These are phyloP conservation scores for Alternaria angustiovoidea DNA, from an alignment of 2,329 filamentous ascomycete species.

Conservation along the genomic window DNA sequence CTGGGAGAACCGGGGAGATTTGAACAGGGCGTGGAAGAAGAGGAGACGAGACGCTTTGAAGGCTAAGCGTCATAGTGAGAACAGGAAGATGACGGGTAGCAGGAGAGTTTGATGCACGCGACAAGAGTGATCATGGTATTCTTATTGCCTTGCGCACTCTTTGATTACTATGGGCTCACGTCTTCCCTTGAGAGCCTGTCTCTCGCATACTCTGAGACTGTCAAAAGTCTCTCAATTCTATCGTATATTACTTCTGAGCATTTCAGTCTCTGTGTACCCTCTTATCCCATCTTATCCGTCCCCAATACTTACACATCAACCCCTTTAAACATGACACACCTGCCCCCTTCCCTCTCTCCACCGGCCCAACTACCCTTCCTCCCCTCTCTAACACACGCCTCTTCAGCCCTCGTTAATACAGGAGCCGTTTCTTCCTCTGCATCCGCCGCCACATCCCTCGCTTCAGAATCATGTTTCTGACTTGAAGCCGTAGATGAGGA, in stretches of 20 bases:
- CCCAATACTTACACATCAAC: conserved; percentile 17
- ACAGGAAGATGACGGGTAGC: conserved; percentile 56
- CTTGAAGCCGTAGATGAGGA: background rate
- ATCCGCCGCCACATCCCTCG: background rate
- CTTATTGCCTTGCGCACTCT: background rate
- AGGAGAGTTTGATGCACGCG: conserved; percentile 3
- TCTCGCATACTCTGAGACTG: background rate
- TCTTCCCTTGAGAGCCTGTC: background rate
- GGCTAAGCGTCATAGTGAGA: conserved; percentile 67
- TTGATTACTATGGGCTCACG: background rate
- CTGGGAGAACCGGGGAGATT: conserved; percentile 60
- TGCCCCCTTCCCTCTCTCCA: conserved; percentile 7
- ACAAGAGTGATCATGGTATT: background rate
- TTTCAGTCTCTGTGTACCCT: background rate
- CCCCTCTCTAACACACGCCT: conserved; percentile 16
- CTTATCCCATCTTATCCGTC: background rate
- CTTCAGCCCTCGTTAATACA: conserved; percentile 17
- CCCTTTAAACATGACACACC: conserved; percentile 34
- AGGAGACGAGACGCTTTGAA: conserved; percentile 67
- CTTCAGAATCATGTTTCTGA: background rate
- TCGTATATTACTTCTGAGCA: background rate
- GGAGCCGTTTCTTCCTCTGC: too few relatives aligned
- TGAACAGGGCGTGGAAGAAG: conserved; percentile 62
- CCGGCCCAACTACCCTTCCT: conserved; percentile 4
- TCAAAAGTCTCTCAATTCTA: background rate